phyloP scores from a whole-genome alignment of 2,329 filamentous ascomycete genomes.

The Aspergillus fructus region DNA sequence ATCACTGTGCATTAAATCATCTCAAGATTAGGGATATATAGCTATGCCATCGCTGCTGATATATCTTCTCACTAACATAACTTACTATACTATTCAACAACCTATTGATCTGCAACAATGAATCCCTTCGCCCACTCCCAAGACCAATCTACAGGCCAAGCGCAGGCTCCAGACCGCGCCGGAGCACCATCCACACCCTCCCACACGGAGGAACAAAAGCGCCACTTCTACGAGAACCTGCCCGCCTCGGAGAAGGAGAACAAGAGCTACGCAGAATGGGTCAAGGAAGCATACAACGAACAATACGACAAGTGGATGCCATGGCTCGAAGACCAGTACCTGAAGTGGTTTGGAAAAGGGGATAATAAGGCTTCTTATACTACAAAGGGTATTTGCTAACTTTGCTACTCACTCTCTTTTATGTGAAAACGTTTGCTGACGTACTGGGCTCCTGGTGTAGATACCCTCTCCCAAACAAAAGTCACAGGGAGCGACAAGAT shows the following conservation, averaged over 20 bases:
- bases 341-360: constrained; percentile 54
- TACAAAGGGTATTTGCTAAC: constrained; percentile 46
- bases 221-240: constrained; percentile 19
- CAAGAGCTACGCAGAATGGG: constrained; percentile 39
- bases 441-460: constrained; percentile 26
- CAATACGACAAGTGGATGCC: constrained; percentile 58
- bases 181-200: constrained; percentile 1
- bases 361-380: constrained; percentile 58
- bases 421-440: background rate
- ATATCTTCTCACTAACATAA: too few species aligned
- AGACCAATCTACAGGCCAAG: background rate
- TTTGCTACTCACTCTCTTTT: background rate
- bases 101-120: background rate
- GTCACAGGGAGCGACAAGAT: constrained; percentile 51
- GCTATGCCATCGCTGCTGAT: too few species aligned
- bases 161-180: background rate
- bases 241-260: constrained; percentile 19
- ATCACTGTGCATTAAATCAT: background rate
- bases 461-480: constrained; percentile 53
- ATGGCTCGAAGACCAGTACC: constrained; percentile 57
- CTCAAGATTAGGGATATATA: background rate
- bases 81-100: background rate
- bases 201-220: constrained; percentile 22
- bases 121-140: background rate
- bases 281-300: constrained; percentile 49